These are phyloP conservation scores for Pontederia paniculata DNA, from an alignment of 176 grass and related monocot species.

Conservation along the genomic window DNA sequence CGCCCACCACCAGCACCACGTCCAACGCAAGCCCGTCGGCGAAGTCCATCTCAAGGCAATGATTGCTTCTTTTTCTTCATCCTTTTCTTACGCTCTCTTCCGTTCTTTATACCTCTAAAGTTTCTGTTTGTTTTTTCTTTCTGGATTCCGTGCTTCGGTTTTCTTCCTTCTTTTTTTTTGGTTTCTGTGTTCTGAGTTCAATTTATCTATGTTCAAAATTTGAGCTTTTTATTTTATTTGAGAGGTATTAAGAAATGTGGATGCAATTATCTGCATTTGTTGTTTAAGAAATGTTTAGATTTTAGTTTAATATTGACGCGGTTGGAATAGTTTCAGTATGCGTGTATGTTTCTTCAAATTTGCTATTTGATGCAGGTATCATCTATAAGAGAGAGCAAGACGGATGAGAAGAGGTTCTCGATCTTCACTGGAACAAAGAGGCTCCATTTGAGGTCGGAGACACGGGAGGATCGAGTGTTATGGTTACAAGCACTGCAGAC, in stretches of 20 bases:
- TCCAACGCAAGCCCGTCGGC: constrained; percentile 56
- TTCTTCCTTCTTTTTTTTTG: background rate
- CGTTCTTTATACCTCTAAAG: no score
- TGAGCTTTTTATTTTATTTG: no score
- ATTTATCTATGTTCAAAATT: background rate
- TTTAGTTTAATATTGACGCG: no score
- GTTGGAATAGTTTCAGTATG: no score
- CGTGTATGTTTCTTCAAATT: background rate
- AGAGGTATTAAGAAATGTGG: no score
- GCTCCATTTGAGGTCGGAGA: constrained; percentile 80
- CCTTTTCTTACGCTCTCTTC: no score
- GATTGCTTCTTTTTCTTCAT: no score
- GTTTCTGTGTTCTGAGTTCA: background rate
- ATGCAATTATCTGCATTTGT: no score
- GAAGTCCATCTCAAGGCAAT: constrained; percentile 93
- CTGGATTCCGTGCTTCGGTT: no score
- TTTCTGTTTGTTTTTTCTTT: no score
- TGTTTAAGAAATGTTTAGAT: no score
- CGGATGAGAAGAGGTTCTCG: constrained; percentile 81
- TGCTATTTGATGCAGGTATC: constrained; percentile 44
- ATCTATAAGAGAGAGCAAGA: constrained; percentile 75
- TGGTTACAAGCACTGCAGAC: constrained; percentile 78
- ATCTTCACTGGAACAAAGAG: constrained; percentile 93
- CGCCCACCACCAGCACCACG: constrained; percentile 9
- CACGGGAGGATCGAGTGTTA: constrained; percentile 49